Evolutionary conservation across 192 early-diverging fungal species (phyloP).

Genomic region (Spizellomyces sp.): DNA sequence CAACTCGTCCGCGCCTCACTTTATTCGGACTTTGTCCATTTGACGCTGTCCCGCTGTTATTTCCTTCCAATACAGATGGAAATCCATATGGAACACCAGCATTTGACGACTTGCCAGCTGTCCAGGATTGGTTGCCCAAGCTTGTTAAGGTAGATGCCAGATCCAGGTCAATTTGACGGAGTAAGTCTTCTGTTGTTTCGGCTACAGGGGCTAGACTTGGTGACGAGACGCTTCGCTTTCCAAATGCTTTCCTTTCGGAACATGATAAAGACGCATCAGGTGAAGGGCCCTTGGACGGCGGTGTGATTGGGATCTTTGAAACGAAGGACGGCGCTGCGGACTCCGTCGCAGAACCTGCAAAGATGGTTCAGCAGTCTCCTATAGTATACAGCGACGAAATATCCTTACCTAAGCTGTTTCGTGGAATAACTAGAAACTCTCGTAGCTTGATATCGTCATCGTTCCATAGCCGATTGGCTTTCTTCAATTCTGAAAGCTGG

Average conservation of each 20-base stretch:
- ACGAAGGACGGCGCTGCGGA: too few relatives aligned
- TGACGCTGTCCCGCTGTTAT: background rate
- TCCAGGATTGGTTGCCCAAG: background rate
- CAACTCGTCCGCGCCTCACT: background rate
- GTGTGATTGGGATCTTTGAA: too few relatives aligned
- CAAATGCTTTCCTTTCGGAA: background rate
- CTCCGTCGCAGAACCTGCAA: too few relatives aligned
- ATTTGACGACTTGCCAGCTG: background rate
- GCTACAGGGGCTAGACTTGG: background rate
- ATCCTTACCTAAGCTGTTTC: background rate
- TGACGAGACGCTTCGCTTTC: background rate
- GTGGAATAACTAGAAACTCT: background rate
- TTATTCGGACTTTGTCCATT: background rate
- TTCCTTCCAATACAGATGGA: background rate
- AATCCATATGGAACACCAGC: background rate
- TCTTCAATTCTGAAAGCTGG: background rate
- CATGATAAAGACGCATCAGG: background rate
- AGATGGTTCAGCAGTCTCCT: too few relatives aligned
- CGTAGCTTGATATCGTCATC: slow-evolving; percentile 3
- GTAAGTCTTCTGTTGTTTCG: slow-evolving; percentile 7
- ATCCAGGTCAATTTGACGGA: background rate
- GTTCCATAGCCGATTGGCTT: slow-evolving; percentile 8
- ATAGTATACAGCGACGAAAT: background rate
- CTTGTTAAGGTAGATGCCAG: background rate
- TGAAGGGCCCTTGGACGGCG: background rate